A percentile compares a stretch with the other conserved stretches of the same genome.
Conservation (phyloP, 139 green algal genomes). For the Desmodesmus armatus region DNA sequence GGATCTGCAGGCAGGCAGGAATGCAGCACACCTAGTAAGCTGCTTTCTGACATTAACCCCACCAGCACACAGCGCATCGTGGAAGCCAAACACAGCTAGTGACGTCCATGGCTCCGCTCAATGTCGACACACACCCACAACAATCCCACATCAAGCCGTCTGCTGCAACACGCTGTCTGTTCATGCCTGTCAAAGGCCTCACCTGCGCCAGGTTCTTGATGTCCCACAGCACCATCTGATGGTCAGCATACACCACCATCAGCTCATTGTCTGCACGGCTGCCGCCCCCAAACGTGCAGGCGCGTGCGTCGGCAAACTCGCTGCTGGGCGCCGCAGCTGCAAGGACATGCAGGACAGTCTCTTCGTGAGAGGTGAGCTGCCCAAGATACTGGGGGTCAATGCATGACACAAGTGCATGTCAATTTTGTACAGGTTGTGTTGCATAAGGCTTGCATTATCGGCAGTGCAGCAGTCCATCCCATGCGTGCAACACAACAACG, state of each 20-base stretch:
- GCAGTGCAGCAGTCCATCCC: too few species aligned
- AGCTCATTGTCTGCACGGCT: constrained; percentile 44
- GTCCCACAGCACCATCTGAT: constrained; percentile 59
- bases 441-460: neutral
- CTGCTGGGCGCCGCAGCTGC: neutral
- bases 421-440: neutral
- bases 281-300: constrained; percentile 51
- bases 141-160: neutral
- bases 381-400: too few species aligned
- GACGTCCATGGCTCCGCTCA: too few species aligned
- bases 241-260: constrained; percentile 63
- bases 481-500: too few species aligned
- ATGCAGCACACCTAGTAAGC: too few species aligned
- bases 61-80: too few species aligned
- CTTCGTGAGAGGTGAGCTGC: too few species aligned
- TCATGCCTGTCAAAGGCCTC: neutral
- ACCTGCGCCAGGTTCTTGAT: constrained; percentile 46
- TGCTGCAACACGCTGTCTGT: neutral
- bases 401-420: too few species aligned
- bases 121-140: too few species aligned
- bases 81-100: too few species aligned
- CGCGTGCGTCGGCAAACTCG: constrained; percentile 58
- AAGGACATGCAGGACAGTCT: neutral
- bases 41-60: too few species aligned
- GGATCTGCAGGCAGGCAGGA: neutral